Conservation (phyloP, 371 early-diverging fungal genomes). For the Smittium mucronatum region DNA sequence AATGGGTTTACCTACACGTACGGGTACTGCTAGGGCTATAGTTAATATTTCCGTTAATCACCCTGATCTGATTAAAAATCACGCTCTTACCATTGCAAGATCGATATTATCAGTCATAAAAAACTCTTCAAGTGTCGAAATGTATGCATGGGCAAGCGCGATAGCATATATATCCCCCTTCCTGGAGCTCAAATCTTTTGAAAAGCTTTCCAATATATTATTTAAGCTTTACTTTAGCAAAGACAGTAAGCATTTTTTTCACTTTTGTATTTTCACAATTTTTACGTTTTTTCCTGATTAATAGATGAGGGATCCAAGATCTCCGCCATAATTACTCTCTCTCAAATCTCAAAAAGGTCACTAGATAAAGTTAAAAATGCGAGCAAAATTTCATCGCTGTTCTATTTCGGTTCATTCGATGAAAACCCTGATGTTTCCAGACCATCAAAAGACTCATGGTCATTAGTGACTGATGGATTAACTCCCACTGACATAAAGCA, state of each 20-base stretch:
- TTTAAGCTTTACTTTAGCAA: slow-evolving; percentile 57
- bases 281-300: neutral
- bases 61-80: slow-evolving; percentile 41
- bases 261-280: neutral
- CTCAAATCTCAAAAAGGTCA: neutral
- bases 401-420: neutral
- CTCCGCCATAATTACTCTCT: neutral
- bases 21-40: slow-evolving; percentile 76
- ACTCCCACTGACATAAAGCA: neutral
- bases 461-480: neutral
- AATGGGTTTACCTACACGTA: slow-evolving; percentile 79
- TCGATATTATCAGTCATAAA: slow-evolving; percentile 58
- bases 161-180: slow-evolving; percentile 60
- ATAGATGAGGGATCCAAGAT: neutral
- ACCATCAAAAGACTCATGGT: neutral
- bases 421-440: neutral
- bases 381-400: neutral
- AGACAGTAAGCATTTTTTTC: slow-evolving; percentile 41
- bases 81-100: slow-evolving; percentile 56
- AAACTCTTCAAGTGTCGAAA: slow-evolving; percentile 64
- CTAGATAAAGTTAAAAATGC: neutral
- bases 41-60: slow-evolving; percentile 58
- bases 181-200: slow-evolving; percentile 44
- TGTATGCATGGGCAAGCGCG: slow-evolving; percentile 73
- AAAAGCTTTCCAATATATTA: slow-evolving; percentile 51